Conservation (phyloP, 176 grass and related monocot genomes). For the sorghum (Sorghum bicolor) region DNA sequence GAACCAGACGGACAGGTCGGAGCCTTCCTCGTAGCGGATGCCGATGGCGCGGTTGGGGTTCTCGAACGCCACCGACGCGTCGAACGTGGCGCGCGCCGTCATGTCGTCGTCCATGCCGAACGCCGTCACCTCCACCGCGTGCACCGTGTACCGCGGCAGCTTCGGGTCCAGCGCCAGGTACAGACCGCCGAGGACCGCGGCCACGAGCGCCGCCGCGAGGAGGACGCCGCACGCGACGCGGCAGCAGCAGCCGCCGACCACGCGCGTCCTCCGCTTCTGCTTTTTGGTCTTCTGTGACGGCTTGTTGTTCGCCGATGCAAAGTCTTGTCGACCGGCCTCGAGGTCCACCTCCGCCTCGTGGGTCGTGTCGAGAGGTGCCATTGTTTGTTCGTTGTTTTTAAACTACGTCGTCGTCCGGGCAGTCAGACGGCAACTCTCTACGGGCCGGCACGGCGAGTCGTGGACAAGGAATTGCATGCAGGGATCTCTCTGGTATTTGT, state of each 20-base stretch:
- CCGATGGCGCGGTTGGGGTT: conserved; percentile 51
- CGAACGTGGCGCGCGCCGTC: conserved; percentile 32
- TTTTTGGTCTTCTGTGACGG: no score
- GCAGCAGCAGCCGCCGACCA: background rate
- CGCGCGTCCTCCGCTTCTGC: background rate
- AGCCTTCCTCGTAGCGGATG: conserved; percentile 37
- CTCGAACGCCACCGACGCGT: conserved; percentile 34
- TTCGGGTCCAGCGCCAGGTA: conserved; percentile 46
- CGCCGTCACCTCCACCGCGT: conserved; percentile 17
- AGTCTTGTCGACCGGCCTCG: conserved; percentile 9
- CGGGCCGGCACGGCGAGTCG: background rate
- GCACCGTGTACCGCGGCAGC: conserved; percentile 38
- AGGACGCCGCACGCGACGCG: background rate
- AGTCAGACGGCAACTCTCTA: background rate
- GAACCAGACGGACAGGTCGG: conserved; percentile 37
- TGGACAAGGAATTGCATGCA: background rate
- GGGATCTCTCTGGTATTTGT: background rate
- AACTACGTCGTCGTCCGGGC: background rate
- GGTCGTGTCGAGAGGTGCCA: conserved; percentile 3
- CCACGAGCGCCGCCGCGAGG: background rate
- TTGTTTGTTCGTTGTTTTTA: background rate
- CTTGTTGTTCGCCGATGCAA: background rate
- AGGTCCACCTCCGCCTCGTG: conserved; percentile 26
- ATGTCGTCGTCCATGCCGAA: conserved; percentile 31
- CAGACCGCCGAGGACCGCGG: background rate